Evolutionary conservation across 495 filamentous ascomycete species (phyloP), one percentile per base, ranked within the genome.

Genomic region (Annulohypoxylon maeteangense): DNA sequence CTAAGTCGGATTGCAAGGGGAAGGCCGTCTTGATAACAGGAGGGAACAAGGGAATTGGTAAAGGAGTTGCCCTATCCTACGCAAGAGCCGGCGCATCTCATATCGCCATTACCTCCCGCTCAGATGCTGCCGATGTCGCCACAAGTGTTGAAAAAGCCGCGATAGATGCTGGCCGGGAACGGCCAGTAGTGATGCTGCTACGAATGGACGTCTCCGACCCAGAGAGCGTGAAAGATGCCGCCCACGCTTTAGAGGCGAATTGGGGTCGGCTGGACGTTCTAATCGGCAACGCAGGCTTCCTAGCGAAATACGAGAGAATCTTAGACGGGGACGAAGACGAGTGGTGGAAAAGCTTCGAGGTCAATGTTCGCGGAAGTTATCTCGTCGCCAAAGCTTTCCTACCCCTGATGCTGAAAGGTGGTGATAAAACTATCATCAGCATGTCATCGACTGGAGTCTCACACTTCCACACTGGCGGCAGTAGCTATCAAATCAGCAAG

Each of bases 251-350:
- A 34, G 67, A 71, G 38, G 38, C 0, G 29, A 34, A 42, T 8
- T 71, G 68, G 63, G 80, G 79, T 14, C 64, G 76, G 0, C 75
- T 88, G 0, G 85, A 88, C 60, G 80, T 88, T 31, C 64, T 88
- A 12, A 72, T 87, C 54, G 84, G 84, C 70, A 87, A 87, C 47
- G 85, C 86, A 0, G 86, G 81, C 20, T 77, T 70, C 62, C 70
- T 84, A 8, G 78, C 78, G 27, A 62, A 66, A 8, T 77, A 63
- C 40, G 60, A 29, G 3, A 74, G 65, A 5, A 71, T 87, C 1
- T 65, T 70, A 7, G 84, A 85, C 1, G 68, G 66, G 34, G 78
- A 87, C 12, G 75, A 78, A 7, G 75, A 76, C 8, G 79, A 79
- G 4, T 87, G 82, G 82, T 84, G 80, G 81, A 23, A 61, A 16